Base-by-base conservation (phyloP, 805 yeast species). In the Hagleromyces aurorensis region DNA sequence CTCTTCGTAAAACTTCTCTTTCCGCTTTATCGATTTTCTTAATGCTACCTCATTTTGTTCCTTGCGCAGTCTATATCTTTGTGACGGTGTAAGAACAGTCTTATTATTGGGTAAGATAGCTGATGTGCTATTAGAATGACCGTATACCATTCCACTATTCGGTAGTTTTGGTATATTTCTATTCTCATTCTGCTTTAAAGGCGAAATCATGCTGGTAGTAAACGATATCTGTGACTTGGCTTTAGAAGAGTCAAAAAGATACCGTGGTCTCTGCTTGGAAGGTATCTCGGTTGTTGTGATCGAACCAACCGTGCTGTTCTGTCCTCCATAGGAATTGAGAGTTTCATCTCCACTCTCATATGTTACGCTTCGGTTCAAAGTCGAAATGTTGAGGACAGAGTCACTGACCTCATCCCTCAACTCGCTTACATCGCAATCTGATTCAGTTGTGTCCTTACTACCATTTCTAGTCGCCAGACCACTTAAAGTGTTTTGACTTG, bases 1-100 rank as follows among this genome's bases (percentile, higher is more conserved):
- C 15, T 61, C 61, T 12, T 64, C 68, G 41, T 57, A 64, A 33
- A 43, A 57, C 35, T 57, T 50, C 32, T 64, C 69, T 25, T 55
- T 55, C 29, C 50, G 52, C 24, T 51, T 52, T 8, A 58, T 43
- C 6, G 59, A 40, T 10, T 50, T 39, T 25, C 61, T 50, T 30
- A 57, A 36, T 10, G 59, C 55, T 1, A 47, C 39, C 30, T 56
- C 57, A 17, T 53, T 57, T 29, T 56, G 62, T 26, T 55, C 61
- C 35, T 59, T 56, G 21, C 67, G 53, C 25, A 64, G 35, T 24
- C 68, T 51, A 28, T 58, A 57, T 19, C 59, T 49, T 38, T 64
- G 70, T 2, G 68, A 63, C 1, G 69, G 67, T 0, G 69, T 64
- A 38, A 62, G 36, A 5, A 38, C 34, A 7, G 46, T 19, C 24